Percentiles rank a stretch among this genome's conserved stretches.
Evolutionary conservation across 2,329 filamentous ascomycete genomes (phyloP).

Genomic region (Mycosphaerelloides madeirae): DNA sequence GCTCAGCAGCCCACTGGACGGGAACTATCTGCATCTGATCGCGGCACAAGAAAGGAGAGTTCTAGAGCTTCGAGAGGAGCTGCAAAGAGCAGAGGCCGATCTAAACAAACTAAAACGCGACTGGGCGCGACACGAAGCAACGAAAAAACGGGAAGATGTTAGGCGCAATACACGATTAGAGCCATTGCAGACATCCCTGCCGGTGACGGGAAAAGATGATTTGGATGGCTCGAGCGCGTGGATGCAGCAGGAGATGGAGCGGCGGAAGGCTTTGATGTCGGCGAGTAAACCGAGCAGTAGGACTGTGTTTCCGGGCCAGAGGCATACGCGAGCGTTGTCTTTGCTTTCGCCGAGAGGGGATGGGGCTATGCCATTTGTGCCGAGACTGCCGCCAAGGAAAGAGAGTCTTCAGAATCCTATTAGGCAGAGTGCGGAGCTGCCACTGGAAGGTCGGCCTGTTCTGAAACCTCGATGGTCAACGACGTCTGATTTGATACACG

Average conservation of each 20-base stretch:
- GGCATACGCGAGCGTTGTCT: slow-evolving; percentile 65
- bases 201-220: slow-evolving; percentile 40
- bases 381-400: slow-evolving; percentile 19
- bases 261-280: slow-evolving; percentile 63
- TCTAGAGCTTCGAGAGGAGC: slow-evolving; percentile 83
- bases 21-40: slow-evolving; percentile 75
- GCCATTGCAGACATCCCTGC: slow-evolving; percentile 42
- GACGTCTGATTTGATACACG: not conserved
- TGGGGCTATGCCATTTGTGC: slow-evolving; percentile 4
- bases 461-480: slow-evolving; percentile 6
- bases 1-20: slow-evolving; percentile 30
- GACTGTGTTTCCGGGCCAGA: slow-evolving; percentile 59
- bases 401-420: slow-evolving; percentile 21
- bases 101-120: slow-evolving; percentile 73
- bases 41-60: slow-evolving; percentile 89
- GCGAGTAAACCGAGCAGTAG: slow-evolving; percentile 47
- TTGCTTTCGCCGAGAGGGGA: slow-evolving; percentile 63
- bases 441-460: slow-evolving; percentile 3
- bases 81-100: slow-evolving; percentile 75
- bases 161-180: slow-evolving; percentile 57
- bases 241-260: slow-evolving; percentile 61
- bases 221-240: slow-evolving; percentile 38
- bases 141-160: slow-evolving; percentile 67
- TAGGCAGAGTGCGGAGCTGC: slow-evolving; percentile 9
- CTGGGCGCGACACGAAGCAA: slow-evolving; percentile 72